Percentiles rank a stretch among this genome's conserved stretches.
These are phyloP conservation scores for Penicillium sp. DNA, from an alignment of 2,329 filamentous ascomycete genomes.

Conservation along the genomic window DNA sequence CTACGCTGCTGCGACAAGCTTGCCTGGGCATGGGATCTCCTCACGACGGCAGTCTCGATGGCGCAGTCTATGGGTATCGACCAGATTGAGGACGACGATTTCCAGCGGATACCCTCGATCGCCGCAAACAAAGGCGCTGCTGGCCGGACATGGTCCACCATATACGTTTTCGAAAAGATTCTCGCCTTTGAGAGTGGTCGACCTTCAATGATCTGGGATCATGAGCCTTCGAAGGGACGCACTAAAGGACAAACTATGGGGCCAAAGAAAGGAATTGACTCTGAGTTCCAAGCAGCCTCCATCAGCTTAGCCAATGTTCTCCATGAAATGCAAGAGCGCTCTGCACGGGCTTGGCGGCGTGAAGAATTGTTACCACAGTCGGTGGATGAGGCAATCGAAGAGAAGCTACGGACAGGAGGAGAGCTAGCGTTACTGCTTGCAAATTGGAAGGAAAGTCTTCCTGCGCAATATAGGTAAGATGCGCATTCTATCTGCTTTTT, in stretches of 20 bases:
- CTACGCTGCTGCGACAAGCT: slow-evolving; percentile 12
- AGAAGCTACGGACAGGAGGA: slow-evolving; percentile 11
- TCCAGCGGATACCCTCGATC: neutral
- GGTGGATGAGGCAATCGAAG: slow-evolving; percentile 13
- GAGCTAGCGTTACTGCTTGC: slow-evolving; percentile 3
- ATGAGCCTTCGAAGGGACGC: neutral
- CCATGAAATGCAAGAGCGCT: slow-evolving; percentile 14
- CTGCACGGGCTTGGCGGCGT: slow-evolving; percentile 9
- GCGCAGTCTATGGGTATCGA: slow-evolving; percentile 12
- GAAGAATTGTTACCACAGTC: slow-evolving; percentile 13
- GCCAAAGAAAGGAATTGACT: neutral
- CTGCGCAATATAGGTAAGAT: slow-evolving; percentile 1
- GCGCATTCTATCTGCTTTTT: too few relatives aligned
- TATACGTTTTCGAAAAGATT: slow-evolving; percentile 14
- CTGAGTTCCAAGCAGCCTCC: neutral
- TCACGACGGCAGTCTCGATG: slow-evolving; percentile 10
- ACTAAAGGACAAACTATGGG: neutral
- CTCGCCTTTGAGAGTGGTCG: slow-evolving; percentile 11
- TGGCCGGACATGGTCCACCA: slow-evolving; percentile 7
- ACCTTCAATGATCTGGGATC: slow-evolving; percentile 12
- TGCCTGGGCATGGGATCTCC: slow-evolving; percentile 14
- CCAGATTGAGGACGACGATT: neutral
- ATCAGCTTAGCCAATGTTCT: slow-evolving; percentile 11
- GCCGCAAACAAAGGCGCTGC: neutral
- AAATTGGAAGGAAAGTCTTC: slow-evolving; percentile 7